Evolutionary conservation across 768 basidiomycete genomes (phyloP).

Genomic region (Tulasnella sp.): DNA sequence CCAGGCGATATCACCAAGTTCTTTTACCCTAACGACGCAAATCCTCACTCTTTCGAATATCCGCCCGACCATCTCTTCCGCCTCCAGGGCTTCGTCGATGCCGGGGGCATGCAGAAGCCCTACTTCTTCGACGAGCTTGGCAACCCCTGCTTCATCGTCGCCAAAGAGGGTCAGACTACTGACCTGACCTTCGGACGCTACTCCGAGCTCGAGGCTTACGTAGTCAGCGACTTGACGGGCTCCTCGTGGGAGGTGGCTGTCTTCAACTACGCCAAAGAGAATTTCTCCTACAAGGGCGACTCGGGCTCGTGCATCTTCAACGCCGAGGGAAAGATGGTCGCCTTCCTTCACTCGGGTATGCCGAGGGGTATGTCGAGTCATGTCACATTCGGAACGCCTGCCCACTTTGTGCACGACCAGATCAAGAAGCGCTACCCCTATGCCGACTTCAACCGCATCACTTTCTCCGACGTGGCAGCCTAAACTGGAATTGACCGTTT

Average conservation of each 20-base stretch:
- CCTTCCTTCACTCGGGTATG: slow-evolving; percentile 13
- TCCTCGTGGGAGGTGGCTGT: slow-evolving; percentile 15
- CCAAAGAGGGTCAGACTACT: slow-evolving; percentile 14
- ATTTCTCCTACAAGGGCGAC: slow-evolving; percentile 17
- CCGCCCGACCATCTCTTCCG: slow-evolving; percentile 14
- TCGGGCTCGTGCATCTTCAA: slow-evolving; percentile 16
- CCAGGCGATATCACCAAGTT: neutral
- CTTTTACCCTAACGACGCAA: slow-evolving; percentile 13
- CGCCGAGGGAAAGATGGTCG: slow-evolving; percentile 15
- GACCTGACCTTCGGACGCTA: slow-evolving; percentile 15
- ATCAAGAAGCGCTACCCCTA: slow-evolving; percentile 14
- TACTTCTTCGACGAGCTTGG: slow-evolving; percentile 12
- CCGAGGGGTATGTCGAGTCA: slow-evolving; percentile 11
- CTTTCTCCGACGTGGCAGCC: neutral
- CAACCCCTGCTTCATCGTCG: slow-evolving; percentile 13
- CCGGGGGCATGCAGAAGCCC: slow-evolving; percentile 12
- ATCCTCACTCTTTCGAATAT: slow-evolving; percentile 11
- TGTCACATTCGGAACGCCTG: slow-evolving; percentile 17
- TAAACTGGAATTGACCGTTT: neutral
- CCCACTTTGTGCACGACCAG: slow-evolving; percentile 10
- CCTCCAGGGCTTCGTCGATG: slow-evolving; percentile 8
- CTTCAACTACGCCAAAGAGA: neutral
- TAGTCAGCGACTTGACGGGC: neutral
- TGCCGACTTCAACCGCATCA: slow-evolving; percentile 11
- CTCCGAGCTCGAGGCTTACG: slow-evolving; percentile 14